phyloP scores from a whole-genome alignment of 106 monocot species.

The Dendrobium huoshanense region DNA sequence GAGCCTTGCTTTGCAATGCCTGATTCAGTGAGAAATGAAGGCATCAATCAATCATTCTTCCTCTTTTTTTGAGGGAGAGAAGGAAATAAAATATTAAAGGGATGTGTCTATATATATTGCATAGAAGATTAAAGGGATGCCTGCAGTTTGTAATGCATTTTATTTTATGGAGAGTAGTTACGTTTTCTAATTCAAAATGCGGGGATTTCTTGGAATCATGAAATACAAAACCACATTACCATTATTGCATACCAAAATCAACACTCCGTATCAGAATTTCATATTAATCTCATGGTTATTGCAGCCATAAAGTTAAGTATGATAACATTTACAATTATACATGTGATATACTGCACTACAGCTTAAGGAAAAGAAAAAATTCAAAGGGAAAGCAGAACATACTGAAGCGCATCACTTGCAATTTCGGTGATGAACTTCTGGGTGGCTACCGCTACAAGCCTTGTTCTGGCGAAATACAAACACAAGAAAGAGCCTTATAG shows the following conservation, averaged over 20 bases:
- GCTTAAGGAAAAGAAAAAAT: background rate
- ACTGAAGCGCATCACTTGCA: conserved; percentile 98
- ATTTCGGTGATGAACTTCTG: conserved; percentile 94
- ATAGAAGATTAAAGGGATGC: background rate
- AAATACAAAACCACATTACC: background rate
- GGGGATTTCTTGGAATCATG: background rate
- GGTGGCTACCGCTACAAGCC: conserved; percentile 85
- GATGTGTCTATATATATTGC: background rate
- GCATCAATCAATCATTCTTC: background rate
- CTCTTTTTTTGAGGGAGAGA: background rate
- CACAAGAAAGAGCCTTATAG: background rate
- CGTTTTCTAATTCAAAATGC: background rate
- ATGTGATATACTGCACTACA: background rate
- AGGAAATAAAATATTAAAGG: background rate
- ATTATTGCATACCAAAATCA: background rate
- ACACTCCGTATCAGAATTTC: background rate
- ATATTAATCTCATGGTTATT: background rate
- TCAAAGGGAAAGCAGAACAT: conserved; percentile 16
- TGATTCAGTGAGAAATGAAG: conserved; percentile 16
- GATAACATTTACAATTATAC: background rate
- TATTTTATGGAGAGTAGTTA: background rate
- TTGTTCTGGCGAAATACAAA: conserved; percentile 54
- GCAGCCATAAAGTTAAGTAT: background rate
- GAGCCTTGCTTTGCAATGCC: conserved; percentile 93
- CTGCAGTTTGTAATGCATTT: background rate